phyloP scores from a whole-genome alignment of 2,329 filamentous ascomycete genomes.

The Aspergillus fischeri region DNA sequence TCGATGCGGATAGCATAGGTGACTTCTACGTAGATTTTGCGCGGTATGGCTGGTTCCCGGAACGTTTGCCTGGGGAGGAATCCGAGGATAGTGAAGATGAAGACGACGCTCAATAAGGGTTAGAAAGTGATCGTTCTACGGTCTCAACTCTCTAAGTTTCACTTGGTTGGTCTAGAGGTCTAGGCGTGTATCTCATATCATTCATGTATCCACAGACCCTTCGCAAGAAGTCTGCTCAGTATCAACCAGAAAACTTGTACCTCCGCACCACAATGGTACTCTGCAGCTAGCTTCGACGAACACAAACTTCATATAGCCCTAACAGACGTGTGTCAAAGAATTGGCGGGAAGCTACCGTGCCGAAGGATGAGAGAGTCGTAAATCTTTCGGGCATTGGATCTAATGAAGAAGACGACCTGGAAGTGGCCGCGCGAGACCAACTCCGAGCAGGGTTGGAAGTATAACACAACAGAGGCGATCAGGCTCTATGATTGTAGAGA shows the following conservation, averaged over 20 bases:
- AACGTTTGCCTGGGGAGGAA: conserved; percentile 36
- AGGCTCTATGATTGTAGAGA: conserved; percentile 7
- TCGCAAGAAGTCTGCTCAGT: conserved; percentile 5
- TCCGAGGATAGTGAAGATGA: conserved; percentile 35
- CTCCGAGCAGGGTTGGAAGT: background rate
- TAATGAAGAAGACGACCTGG: background rate
- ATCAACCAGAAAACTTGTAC: conserved; percentile 5
- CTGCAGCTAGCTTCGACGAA: conserved; percentile 5
- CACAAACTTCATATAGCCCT: background rate
- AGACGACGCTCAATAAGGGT: conserved; percentile 8
- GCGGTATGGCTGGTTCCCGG: conserved; percentile 49
- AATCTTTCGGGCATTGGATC: background rate
- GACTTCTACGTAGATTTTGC: conserved; percentile 42
- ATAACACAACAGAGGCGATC: background rate
- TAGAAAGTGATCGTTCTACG: conserved; percentile 8
- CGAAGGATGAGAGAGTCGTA: background rate
- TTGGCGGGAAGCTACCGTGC: background rate
- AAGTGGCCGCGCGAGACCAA: conserved; percentile 1
- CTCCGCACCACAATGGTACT: background rate
- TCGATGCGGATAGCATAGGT: conserved; percentile 40
- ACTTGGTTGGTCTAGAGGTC: background rate
- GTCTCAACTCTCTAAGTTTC: background rate
- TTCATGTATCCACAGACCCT: conserved; percentile 7
- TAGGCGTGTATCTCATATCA: background rate
- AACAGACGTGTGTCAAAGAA: background rate